Evolutionary conservation across 169 alveolate species (phyloP).

Genomic region (Babesia ovis): DNA sequence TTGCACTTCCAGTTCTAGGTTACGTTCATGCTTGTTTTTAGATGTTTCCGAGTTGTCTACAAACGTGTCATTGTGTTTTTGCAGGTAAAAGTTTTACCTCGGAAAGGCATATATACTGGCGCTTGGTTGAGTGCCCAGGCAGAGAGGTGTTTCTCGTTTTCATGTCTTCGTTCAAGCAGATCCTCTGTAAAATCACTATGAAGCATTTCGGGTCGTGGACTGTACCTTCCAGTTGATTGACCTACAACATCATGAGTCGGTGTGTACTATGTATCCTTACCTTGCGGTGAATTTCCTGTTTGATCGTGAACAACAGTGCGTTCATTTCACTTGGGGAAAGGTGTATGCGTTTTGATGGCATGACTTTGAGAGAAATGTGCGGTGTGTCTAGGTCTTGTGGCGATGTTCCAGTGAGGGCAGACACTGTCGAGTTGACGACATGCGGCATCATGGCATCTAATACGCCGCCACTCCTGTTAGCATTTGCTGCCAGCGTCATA

Average conservation of each 20-base stretch:
- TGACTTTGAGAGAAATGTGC: conserved; percentile 62
- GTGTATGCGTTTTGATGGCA: conserved; percentile 63
- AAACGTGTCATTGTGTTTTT: background rate
- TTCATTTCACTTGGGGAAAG: conserved; percentile 70
- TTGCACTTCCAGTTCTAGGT: conserved; percentile 40
- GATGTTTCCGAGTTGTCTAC: conserved; percentile 25
- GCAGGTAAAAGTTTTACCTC: conserved; percentile 27
- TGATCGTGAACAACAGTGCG: conserved; percentile 52
- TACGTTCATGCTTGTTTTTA: conserved; percentile 33
- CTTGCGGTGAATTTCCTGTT: conserved; percentile 66
- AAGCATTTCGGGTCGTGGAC: background rate
- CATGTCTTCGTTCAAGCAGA: conserved; percentile 51
- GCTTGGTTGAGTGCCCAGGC: conserved; percentile 71
- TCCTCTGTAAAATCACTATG: conserved; percentile 47
- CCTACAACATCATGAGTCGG: conserved; percentile 28
- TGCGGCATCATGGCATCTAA: conserved; percentile 24
- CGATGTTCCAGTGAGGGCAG: conserved; percentile 22
- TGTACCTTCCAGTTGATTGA: conserved; percentile 66
- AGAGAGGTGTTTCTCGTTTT: conserved; percentile 64
- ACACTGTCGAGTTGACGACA: conserved; percentile 26
- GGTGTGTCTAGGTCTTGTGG: conserved; percentile 46
- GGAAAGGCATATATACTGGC: conserved; percentile 70
- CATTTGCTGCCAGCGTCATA: background rate
- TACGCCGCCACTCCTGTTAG: conserved; percentile 1
- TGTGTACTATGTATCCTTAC: conserved; percentile 5